Conservation (phyloP, 768 basidiomycete genomes). For the Mrakia frigida region DNA sequence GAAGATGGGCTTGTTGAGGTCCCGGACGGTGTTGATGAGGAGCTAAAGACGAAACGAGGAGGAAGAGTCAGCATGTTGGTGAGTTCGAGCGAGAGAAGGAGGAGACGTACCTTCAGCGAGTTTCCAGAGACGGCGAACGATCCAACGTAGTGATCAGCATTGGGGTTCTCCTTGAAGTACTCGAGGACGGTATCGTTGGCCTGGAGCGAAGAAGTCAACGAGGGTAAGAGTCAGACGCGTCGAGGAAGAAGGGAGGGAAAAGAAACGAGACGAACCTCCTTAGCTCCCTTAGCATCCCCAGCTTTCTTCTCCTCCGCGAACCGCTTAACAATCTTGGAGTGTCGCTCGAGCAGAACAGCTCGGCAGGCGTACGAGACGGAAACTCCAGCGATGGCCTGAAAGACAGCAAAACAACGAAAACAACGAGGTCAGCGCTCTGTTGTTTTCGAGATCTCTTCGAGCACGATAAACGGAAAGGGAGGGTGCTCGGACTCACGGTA, state of each 20-base stretch:
- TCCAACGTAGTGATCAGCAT: constrained; percentile 64
- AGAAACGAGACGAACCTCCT: constrained; percentile 55
- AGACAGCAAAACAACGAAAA: too few species aligned
- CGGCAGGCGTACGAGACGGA: constrained; percentile 84
- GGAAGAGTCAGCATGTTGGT: neutral
- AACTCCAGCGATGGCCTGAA: constrained; percentile 72
- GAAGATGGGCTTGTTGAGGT: constrained; percentile 76
- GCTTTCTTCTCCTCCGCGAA: constrained; percentile 83
- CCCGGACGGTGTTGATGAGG: constrained; percentile 69
- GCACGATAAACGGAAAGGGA: neutral
- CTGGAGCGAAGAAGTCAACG: constrained; percentile 45
- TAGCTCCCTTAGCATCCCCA: constrained; percentile 66
- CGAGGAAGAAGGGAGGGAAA: neutral
- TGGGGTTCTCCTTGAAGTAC: constrained; percentile 72
- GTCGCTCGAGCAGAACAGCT: constrained; percentile 67
- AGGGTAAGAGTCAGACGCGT: constrained; percentile 1
- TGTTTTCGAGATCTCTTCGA: too few species aligned
- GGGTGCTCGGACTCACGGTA: constrained; percentile 53
- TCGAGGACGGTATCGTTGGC: constrained; percentile 63
- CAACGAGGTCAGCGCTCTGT: neutral
- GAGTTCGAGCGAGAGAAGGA: neutral
- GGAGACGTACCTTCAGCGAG: constrained; percentile 65
- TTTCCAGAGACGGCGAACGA: constrained; percentile 66
- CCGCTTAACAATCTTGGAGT: constrained; percentile 66
- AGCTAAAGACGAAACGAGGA: constrained; percentile 28